phyloP scores from a whole-genome alignment of 2,329 filamentous ascomycete species.

The Colletotrichum sp. region DNA sequence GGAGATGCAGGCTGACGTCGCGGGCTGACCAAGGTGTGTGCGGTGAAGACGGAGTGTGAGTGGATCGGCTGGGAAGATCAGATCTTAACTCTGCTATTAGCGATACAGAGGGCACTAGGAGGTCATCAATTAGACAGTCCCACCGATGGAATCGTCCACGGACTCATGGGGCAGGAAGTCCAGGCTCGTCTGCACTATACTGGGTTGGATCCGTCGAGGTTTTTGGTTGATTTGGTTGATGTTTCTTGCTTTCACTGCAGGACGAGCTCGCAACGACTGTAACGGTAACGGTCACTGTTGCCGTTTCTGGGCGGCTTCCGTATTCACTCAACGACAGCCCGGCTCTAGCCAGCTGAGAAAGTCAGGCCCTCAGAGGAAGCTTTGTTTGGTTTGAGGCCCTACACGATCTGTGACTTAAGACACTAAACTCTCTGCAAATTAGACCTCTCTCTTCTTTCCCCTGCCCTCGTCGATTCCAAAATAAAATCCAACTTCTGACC shows the following conservation, averaged over 20 bases:
- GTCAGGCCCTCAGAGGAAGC: not conserved
- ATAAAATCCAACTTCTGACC: not conserved
- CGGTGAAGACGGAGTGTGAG: conserved; percentile 1
- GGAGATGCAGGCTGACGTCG: conserved; percentile 19
- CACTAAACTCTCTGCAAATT: not conserved
- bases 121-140: not conserved
- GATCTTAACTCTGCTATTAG: not conserved
- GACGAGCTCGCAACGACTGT: not conserved
- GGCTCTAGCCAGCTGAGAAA: not conserved
- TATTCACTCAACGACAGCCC: not conserved
- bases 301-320: not conserved
- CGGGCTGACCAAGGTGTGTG: conserved; percentile 12
- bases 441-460: not conserved
- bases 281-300: not conserved
- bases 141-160: not conserved
- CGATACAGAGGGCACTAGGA: not conserved
- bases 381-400: not conserved
- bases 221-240: not conserved
- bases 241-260: not conserved
- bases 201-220: not conserved
- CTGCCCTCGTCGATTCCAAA: not conserved
- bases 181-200: not conserved
- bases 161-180: not conserved
- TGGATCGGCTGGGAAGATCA: conserved; percentile 7
- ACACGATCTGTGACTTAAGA: not conserved